Percentiles rank a stretch among this genome's conserved stretches.
Conservation (phyloP, 2,329 filamentous ascomycete species). For the Phialophora expanda region DNA sequence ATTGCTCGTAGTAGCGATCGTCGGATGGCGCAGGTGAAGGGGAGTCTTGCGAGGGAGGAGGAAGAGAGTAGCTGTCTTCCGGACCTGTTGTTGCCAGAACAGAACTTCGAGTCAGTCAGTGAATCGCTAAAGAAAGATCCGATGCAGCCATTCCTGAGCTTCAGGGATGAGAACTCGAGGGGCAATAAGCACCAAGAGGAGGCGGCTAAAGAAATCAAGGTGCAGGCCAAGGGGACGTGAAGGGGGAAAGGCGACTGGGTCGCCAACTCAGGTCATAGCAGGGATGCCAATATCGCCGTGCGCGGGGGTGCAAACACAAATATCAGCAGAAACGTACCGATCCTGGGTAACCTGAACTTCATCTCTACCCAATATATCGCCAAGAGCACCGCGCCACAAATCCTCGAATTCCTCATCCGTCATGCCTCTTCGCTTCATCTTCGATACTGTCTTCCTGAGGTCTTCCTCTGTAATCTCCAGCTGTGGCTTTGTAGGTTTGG, state of each 20-base stretch:
- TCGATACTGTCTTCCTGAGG: constrained; percentile 75
- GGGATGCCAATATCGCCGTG: neutral
- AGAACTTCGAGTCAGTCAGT: constrained; percentile 39
- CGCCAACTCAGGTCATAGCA: neutral
- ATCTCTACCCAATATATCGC: constrained; percentile 60
- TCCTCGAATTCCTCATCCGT: constrained; percentile 89
- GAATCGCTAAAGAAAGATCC: constrained; percentile 34
- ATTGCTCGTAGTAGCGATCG: constrained; percentile 55
- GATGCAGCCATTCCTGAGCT: constrained; percentile 28
- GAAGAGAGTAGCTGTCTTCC: constrained; percentile 73
- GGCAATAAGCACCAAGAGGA: constrained; percentile 32
- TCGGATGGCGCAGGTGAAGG: constrained; percentile 69
- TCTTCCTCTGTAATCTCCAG: constrained; percentile 70
- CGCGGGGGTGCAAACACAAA: constrained; percentile 17
- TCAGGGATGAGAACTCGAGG: neutral
- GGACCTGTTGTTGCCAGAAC: constrained; percentile 48
- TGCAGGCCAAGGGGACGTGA: neutral
- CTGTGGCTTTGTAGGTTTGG: constrained; percentile 42
- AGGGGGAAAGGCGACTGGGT: neutral
- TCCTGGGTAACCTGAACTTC: constrained; percentile 63
- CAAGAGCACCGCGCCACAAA: constrained; percentile 62
- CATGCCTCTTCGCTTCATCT: constrained; percentile 81
- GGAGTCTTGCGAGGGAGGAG: constrained; percentile 88
- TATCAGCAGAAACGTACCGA: constrained; percentile 58
- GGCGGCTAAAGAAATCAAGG: constrained; percentile 27